Conservation (phyloP, 228 moss, liverwort and hornwort genomes). For the Sphagnum fallax region DNA sequence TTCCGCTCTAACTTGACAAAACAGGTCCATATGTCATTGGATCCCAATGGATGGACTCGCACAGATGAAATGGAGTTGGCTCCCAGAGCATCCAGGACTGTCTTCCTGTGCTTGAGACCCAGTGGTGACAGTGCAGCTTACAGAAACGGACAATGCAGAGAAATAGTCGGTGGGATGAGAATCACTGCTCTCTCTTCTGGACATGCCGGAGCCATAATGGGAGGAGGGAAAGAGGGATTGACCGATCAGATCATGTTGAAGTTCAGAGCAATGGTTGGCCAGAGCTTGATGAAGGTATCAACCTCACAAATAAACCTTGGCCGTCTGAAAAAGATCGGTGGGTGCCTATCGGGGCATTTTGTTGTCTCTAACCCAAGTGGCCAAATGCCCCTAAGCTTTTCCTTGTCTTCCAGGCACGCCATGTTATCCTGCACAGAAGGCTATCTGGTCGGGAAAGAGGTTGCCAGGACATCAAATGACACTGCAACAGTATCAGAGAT, state of each 20-base stretch:
- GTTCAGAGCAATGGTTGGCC: constrained; percentile 71
- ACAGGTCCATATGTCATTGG: constrained; percentile 69
- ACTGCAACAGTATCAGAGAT: constrained; percentile 50
- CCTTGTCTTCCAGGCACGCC: constrained; percentile 50
- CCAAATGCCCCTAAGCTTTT: constrained; percentile 72
- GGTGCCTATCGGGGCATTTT: constrained; percentile 70
- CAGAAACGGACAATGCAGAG: constrained; percentile 76
- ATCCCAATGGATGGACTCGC: constrained; percentile 40
- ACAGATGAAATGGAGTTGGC: constrained; percentile 65
- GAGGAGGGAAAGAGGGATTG: constrained; percentile 31
- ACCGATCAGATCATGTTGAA: constrained; percentile 92
- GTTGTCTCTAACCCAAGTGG: constrained; percentile 76
- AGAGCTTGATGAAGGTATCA: constrained; percentile 84
- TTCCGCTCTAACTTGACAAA: constrained; percentile 86
- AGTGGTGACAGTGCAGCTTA: constrained; percentile 82
- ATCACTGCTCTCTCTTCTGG: constrained; percentile 45
- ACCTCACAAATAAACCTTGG: constrained; percentile 81
- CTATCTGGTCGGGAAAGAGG: constrained; percentile 56
- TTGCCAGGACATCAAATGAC: constrained; percentile 23
- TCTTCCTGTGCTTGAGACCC: constrained; percentile 77
- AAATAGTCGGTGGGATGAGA: constrained; percentile 89
- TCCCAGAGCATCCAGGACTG: constrained; percentile 38
- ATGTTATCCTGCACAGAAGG: constrained; percentile 61
- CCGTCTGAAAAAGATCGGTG: constrained; percentile 67
- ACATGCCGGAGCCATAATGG: constrained; percentile 13